Evolutionary conservation across 139 green algal species (phyloP).

Genomic region (Closterium sp.): DNA sequence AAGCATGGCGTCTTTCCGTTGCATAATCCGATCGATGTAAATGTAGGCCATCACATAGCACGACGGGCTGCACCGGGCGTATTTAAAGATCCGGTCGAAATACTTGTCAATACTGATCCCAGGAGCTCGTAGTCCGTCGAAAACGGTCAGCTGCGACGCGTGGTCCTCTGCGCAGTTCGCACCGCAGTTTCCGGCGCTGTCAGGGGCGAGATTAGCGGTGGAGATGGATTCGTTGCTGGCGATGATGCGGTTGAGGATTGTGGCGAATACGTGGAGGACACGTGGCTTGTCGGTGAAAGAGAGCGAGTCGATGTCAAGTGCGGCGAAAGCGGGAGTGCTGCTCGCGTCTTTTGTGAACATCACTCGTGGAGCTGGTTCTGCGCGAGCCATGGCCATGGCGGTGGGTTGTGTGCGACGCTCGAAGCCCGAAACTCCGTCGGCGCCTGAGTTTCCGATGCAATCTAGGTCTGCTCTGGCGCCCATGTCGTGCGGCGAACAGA

Average conservation of each 20-base stretch:
- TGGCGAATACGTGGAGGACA: constrained; percentile 36
- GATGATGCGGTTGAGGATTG: constrained; percentile 30
- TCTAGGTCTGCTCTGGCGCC: neutral
- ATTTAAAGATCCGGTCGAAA: constrained; percentile 66
- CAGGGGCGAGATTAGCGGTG: neutral
- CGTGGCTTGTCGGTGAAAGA: constrained; percentile 12
- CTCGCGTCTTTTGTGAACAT: neutral
- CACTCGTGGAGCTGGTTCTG: neutral
- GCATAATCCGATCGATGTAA: constrained; percentile 64
- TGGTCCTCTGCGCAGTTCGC: neutral
- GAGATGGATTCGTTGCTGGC: constrained; percentile 28
- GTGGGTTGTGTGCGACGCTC: neutral
- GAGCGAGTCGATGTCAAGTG: neutral
- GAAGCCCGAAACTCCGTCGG: neutral
- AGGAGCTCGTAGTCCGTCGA: constrained; percentile 64
- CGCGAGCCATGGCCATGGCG: neutral
- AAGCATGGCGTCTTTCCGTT: constrained; percentile 36
- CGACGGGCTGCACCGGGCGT: constrained; percentile 68
- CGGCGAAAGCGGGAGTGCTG: neutral
- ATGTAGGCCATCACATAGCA: constrained; percentile 68
- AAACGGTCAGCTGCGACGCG: constrained; percentile 52
- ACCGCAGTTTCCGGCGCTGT: neutral
- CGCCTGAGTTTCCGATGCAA: neutral
- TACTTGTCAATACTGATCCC: constrained; percentile 69
- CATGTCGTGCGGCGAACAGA: neutral